phyloP scores from a whole-genome alignment of 306 rosid species.

The Geum urbanum region DNA sequence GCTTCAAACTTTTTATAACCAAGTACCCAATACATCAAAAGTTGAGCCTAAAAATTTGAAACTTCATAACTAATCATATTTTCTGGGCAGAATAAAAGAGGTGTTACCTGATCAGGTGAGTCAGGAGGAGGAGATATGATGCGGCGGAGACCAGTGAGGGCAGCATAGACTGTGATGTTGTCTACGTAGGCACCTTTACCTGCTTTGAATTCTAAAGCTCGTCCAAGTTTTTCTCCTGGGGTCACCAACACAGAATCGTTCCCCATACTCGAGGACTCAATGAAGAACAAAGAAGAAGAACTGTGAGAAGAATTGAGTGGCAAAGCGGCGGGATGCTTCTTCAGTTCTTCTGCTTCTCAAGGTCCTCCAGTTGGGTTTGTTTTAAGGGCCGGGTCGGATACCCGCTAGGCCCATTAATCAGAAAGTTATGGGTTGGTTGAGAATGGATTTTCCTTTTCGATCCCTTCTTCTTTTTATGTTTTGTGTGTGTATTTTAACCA shows the following conservation, averaged over 20 bases:
- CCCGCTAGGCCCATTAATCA: no score
- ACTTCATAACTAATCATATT: not conserved
- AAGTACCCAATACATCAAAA: no score
- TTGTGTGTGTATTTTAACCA: no score
- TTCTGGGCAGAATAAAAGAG: no score
- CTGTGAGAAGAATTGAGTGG: not conserved
- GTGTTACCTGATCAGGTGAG: slow-evolving; percentile 57
- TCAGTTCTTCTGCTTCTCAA: not conserved
- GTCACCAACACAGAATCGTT: slow-evolving; percentile 44
- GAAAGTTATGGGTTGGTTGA: no score
- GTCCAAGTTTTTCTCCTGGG: slow-evolving; percentile 75
- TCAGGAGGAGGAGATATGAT: slow-evolving; percentile 46
- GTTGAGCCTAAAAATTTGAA: no score
- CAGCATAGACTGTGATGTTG: slow-evolving; percentile 63
- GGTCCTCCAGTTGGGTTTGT: no score
- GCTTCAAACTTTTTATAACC: no score
- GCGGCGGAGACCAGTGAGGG: slow-evolving; percentile 74
- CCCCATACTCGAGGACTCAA: not conserved
- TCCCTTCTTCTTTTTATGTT: no score
- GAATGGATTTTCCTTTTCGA: no score
- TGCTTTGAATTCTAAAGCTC: slow-evolving; percentile 45
- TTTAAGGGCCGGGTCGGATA: no score
- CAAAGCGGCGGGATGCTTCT: not conserved
- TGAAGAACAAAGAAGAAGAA: not conserved
- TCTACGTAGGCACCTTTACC: slow-evolving; percentile 79